phyloP scores from a whole-genome alignment of 2,329 filamentous ascomycete species.

The Gliomastix tumulicola region DNA sequence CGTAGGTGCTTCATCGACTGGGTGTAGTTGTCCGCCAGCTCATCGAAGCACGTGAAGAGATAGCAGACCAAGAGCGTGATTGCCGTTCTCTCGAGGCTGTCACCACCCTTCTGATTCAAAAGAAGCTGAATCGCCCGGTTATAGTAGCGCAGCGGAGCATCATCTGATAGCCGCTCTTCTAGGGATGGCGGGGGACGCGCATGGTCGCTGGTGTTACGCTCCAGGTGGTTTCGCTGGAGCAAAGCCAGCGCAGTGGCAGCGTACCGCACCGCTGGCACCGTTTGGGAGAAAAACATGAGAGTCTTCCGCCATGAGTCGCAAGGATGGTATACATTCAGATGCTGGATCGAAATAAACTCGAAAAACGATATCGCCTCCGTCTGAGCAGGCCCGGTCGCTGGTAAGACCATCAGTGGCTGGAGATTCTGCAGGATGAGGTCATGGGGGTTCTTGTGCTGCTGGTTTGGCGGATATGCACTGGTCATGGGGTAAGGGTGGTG shows the following conservation, averaged over 20 bases:
- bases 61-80: conserved; percentile 28
- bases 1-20: conserved; percentile 26
- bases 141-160: conserved; percentile 16
- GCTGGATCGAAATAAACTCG: conserved; percentile 14
- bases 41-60: conserved; percentile 29
- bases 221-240: conserved; percentile 15
- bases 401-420: conserved; percentile 13
- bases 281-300: conserved; percentile 25
- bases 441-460: conserved; percentile 1
- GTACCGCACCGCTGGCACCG: conserved; percentile 22
- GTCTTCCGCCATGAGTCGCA: conserved; percentile 21
- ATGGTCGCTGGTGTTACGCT: conserved; percentile 7
- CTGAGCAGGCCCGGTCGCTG: conserved; percentile 10
- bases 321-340: conserved; percentile 20
- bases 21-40: conserved; percentile 22
- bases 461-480: background rate
- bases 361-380: conserved; percentile 20
- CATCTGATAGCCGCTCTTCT: conserved; percentile 7
- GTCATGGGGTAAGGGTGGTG: background rate
- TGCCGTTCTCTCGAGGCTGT: conserved; percentile 15
- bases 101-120: conserved; percentile 12
- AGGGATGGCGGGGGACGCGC: background rate
- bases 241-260: conserved; percentile 21
- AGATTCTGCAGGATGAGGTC: conserved; percentile 7
- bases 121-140: conserved; percentile 20